These are phyloP conservation scores for Leishmania braziliensis DNA, from an alignment of 208 protist species.

Conservation along the genomic window DNA sequence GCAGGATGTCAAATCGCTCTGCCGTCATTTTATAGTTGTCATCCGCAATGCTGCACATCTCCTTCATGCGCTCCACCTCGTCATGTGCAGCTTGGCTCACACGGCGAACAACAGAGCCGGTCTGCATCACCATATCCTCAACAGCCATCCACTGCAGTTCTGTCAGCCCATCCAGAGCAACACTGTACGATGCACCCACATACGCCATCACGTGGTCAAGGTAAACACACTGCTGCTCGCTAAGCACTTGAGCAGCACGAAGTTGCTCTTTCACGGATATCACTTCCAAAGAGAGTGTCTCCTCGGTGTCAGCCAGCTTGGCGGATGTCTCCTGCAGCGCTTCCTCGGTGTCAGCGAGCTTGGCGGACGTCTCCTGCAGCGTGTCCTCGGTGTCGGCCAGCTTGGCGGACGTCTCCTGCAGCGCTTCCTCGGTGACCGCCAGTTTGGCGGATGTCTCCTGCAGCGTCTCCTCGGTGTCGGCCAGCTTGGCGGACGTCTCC, in stretches of 20 bases:
- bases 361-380: conserved; percentile 7
- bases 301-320: conserved; percentile 43
- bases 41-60: conserved; percentile 37
- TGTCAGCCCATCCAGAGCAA: conserved; percentile 38
- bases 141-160: conserved; percentile 36
- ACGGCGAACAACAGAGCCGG: conserved; percentile 16
- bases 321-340: conserved; percentile 30
- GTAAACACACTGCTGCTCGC: conserved; percentile 20
- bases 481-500: conserved; percentile 30
- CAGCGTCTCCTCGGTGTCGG: conserved; percentile 5
- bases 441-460: conserved; percentile 9
- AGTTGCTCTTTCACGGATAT: conserved; percentile 26
- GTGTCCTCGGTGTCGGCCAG: conserved; percentile 11
- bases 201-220: conserved; percentile 32
- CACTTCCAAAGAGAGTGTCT: conserved; percentile 24
- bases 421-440: conserved; percentile 19
- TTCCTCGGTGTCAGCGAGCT: conserved; percentile 33
- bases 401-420: conserved; percentile 31
- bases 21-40: conserved; percentile 40
- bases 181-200: conserved; percentile 13
- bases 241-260: not conserved
- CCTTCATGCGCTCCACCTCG: conserved; percentile 37
- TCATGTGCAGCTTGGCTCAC: conserved; percentile 23
- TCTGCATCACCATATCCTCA: conserved; percentile 26
- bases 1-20: conserved; percentile 40